Base-by-base conservation (phyloP, 345 rosid genomes). In the Salix koriyanagi region DNA sequence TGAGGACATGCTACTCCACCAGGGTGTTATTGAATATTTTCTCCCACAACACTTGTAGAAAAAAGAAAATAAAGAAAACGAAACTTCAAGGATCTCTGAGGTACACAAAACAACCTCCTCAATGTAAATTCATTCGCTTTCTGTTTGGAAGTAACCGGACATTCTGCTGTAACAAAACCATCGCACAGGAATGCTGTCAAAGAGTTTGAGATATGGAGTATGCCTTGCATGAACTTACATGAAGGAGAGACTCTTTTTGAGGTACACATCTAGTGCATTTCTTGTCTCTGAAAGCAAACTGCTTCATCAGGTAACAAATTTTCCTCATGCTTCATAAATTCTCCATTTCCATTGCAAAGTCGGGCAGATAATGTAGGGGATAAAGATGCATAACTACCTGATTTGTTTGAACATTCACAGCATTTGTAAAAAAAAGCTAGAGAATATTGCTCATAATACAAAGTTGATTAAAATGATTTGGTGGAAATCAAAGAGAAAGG, bases 311-410 rank as follows among this genome's bases (percentile, higher is more conserved):
- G 54, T 25, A 81, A 79, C 54, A 14, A 44, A 30, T 76, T 82
- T 77, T 85, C 89, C 72, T 88, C 87, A 11, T 69, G 77, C 75
- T 70, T 83, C 62, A 70, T 56, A 34, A 72, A 71, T 61, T 86
- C 93, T 19, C 81, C 80, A 44, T 76, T 84, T 26, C 89, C 88
- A 18, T 72, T 67, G 52, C 80, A 88, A 18, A 91, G 93, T 46
- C 88, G 79, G 8, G 96, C 77, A 41, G 90, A 81, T 58, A 88
- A 74, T 25, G 86, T 81, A 8, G 96, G 88, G 15, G 94, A 84
- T 58, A 79, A 75, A 14, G 92, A 83, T 41, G 84, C 77, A 21
- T 84, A 85, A 69, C 86, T 73, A 67, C 88, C 90, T 87, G 84
- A 69, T 68, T 73, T 77, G 66, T 34, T 56, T 16, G 66, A 77